phyloP scores from a whole-genome alignment of 1,284 basidiomycete species.

The Gastroboletus turbinatus region DNA sequence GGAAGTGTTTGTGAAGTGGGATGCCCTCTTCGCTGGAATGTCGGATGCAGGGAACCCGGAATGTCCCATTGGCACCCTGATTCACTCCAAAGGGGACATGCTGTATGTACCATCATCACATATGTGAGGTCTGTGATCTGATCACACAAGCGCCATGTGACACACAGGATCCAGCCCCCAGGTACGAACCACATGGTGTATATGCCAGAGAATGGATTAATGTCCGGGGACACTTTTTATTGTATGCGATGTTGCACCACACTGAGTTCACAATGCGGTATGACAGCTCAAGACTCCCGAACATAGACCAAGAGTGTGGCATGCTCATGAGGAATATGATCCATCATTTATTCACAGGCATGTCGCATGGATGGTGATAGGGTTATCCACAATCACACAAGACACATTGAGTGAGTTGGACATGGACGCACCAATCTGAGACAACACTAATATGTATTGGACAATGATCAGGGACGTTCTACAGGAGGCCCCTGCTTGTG shows the following conservation, averaged over 20 bases:
- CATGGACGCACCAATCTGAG: too few relatives aligned
- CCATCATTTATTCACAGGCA: neutral
- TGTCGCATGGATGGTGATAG: neutral
- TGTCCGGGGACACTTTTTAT: neutral
- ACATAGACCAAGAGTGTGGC: fast-evolving
- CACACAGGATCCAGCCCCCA: neutral
- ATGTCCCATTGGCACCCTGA: too few relatives aligned
- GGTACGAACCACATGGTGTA: neutral
- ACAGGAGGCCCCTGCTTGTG: too few relatives aligned
- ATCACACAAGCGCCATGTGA: too few relatives aligned
- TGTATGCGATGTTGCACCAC: neutral
- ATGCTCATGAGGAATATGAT: neutral
- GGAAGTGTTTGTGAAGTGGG: too few relatives aligned
- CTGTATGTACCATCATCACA: too few relatives aligned
- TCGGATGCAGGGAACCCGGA: too few relatives aligned
- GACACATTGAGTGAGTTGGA: neutral
- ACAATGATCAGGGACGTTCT: too few relatives aligned
- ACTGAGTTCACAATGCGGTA: neutral
- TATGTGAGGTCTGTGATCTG: too few relatives aligned
- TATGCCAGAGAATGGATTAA: neutral
- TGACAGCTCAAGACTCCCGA: neutral
- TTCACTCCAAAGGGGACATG: too few relatives aligned
- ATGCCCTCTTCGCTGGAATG: neutral
- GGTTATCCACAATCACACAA: neutral
- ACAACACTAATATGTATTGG: too few relatives aligned